Evolutionary conservation across 345 rosid genomes (phyloP), one percentile per base, ranked within the genome.

Genomic region (Rubroshorea leprosula): DNA sequence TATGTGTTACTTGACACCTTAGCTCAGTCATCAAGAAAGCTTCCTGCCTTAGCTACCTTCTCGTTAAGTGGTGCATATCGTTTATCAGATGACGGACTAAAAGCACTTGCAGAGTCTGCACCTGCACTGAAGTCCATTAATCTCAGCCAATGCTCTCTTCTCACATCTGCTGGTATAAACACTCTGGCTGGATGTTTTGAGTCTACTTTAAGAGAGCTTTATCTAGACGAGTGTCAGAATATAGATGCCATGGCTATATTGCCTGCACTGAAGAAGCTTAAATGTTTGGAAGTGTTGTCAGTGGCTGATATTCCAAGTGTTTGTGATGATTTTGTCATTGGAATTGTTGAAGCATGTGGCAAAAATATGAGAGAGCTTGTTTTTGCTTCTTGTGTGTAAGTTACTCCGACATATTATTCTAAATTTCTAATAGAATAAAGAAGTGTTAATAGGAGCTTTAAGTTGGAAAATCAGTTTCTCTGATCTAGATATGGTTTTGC

Each of bases 41-140:
- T 83, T 50, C 69, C 73, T 7, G 38, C 71, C 19, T 49, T 83
- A 65, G 65, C 69, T 1, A 69, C 58, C 26, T 16, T 83, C 10
- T 77, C 81, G 66, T 50, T 83, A n/a, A 61, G 46, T 11, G 88
- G 85, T 57, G 81, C 85, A 0, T 66, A 65, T 65, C 64, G 60
- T 25, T 54, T 83, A 31, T 62, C 81, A 4, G 81, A 83, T 71
- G 10, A 22, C 51, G 78, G 73, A 12, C 60, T 80, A 61, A 35
- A 20, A 52, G 43, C 43, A 35, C 24, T 83, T 2, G 44, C 66
- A 9, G 45, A 0, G 20, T 66, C 73, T 9, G 76, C 83, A 23
- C 75, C 81, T 69, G 66, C 65, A 68, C 75, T 83, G 48, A 72
- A 20, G 45, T 61, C 74, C n/a, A 54, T 83, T 49, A 75, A 83